Base-by-base conservation (phyloP, 2,329 filamentous ascomycete genomes). In the Beauveria scarabaeidicola region DNA sequence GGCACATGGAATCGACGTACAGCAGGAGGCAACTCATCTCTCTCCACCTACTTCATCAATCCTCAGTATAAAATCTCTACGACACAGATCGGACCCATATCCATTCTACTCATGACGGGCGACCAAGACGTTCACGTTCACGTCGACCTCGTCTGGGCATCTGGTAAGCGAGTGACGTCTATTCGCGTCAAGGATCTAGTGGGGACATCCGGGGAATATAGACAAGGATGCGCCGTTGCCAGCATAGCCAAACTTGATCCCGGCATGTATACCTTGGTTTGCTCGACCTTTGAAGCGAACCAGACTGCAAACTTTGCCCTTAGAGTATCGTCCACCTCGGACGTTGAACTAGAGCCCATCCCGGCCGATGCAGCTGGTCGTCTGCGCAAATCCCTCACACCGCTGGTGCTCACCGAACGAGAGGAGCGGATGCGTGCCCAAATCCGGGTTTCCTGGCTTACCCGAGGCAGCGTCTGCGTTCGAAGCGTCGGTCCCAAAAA, bases 201-300 rank as follows among this genome's bases (percentile, higher is more conserved):
- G 25, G 83, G 83, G 23, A 87, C 90, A 59, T 95, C 90, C 38
- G 90, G 90, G n/a, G 91, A 96, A 65, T 97, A 99, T 73, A 86
- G 89, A 52, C 85, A 87, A 29, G 88, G 89, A 29, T 90, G 88
- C 69, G 89, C 89, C 4, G 77, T 91, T 36, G 86, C 88, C 3
- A 83, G 89, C 63, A 75, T 82, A 65, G 71, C 67, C 68, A 63
- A 76, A 21, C 75, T 96, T 19, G 84, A 86, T 43, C 75, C 83
- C 1, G 93, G 93, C 0, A 79, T 79, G 0, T 99, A 97, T 72
- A 97, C 90, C 0, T 80, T 96, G 59, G 88, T 97, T 7, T 93
- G 89, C 69, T 96, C 91, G 2, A 96, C 93, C 0, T 97, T 95
- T 70, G 91, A 96, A 63, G 81, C 87, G 0, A 88, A 87, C 9